Evolutionary conservation across 805 yeast species (phyloP).

Genomic region (Kodamaea laetipori): DNA sequence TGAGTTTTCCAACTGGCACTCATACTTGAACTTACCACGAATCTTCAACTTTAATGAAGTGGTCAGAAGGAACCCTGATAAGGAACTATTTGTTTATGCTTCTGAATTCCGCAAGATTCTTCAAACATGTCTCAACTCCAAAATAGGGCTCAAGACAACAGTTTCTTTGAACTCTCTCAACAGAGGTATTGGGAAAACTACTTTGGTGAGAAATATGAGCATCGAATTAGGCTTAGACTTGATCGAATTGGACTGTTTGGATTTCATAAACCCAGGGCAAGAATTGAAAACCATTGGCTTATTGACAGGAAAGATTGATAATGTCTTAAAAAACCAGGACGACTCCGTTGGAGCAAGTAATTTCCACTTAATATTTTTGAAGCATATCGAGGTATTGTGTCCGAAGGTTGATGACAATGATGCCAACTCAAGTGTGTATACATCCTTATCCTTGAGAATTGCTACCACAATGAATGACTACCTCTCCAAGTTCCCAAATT

Average conservation of each 20-base stretch:
- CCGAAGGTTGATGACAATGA: conserved; percentile 63
- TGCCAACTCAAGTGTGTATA: conserved; percentile 40
- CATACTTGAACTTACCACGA: conserved; percentile 48
- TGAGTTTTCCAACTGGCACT: conserved; percentile 44
- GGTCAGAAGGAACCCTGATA: conserved; percentile 14
- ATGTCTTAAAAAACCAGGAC: conserved; percentile 44
- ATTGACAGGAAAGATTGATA: conserved; percentile 74
- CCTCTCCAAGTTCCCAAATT: conserved; percentile 41
- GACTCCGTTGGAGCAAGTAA: conserved; percentile 14
- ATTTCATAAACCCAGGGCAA: conserved; percentile 64
- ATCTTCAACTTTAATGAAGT: conserved; percentile 36
- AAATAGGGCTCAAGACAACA: conserved; percentile 54
- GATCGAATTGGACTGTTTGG: conserved; percentile 69
- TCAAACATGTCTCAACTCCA: conserved; percentile 48
- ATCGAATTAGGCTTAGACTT: conserved; percentile 64
- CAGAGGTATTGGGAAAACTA: conserved; percentile 78
- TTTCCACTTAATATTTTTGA: conserved; percentile 54
- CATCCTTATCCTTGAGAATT: conserved; percentile 55
- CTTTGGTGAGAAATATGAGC: conserved; percentile 57
- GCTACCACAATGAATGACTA: conserved; percentile 59
- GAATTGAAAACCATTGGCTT: conserved; percentile 79
- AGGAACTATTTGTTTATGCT: conserved; percentile 49
- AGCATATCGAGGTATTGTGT: conserved; percentile 78
- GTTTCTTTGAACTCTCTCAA: conserved; percentile 67
- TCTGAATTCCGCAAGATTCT: conserved; percentile 55